Conservation (phyloP, 75 land plant species). For the Pinus albicaulis region DNA sequence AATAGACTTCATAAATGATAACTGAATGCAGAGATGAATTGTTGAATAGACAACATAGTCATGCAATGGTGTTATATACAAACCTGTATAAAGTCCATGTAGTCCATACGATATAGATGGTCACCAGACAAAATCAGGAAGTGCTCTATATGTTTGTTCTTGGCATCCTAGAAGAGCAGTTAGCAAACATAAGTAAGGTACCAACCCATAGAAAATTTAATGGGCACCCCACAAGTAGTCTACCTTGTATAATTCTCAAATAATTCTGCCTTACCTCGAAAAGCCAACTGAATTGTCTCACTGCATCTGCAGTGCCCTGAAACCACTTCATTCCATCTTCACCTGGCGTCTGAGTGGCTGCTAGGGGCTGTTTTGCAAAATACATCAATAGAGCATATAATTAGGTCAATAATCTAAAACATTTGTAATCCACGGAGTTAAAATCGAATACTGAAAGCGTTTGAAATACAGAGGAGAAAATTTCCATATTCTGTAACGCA, state of each 20-base stretch:
- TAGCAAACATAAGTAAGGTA: not conserved
- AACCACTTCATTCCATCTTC: constrained; percentile 79
- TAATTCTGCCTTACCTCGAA: constrained; percentile 45
- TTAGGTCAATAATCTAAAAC: not conserved
- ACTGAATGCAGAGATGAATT: not conserved
- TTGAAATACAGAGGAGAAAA: not conserved
- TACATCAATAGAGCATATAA: not conserved
- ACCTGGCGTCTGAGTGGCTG: constrained; percentile 83
- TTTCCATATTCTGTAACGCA: not conserved
- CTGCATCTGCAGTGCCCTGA: constrained; percentile 87
- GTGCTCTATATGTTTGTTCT: constrained; percentile 44
- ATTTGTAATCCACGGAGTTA: not conserved
- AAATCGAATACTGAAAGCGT: not conserved
- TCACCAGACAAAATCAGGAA: constrained; percentile 63
- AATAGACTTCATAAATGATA: not conserved
- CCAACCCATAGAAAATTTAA: not conserved
- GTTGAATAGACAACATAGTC: not conserved
- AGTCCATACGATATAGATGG: constrained; percentile 72
- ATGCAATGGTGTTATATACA: not conserved
- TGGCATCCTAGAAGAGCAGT: constrained; percentile 40
- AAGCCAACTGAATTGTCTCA: constrained; percentile 71
- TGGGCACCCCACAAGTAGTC: not conserved
- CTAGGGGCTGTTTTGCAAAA: constrained; percentile 27
- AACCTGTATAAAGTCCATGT: constrained; percentile 77
- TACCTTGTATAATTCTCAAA: not conserved